Percentiles rank a stretch among this genome's conserved stretches.
Evolutionary conservation across 352 stramenopile genomes (phyloP).

Genomic region (Phytopythium kandeliae): DNA sequence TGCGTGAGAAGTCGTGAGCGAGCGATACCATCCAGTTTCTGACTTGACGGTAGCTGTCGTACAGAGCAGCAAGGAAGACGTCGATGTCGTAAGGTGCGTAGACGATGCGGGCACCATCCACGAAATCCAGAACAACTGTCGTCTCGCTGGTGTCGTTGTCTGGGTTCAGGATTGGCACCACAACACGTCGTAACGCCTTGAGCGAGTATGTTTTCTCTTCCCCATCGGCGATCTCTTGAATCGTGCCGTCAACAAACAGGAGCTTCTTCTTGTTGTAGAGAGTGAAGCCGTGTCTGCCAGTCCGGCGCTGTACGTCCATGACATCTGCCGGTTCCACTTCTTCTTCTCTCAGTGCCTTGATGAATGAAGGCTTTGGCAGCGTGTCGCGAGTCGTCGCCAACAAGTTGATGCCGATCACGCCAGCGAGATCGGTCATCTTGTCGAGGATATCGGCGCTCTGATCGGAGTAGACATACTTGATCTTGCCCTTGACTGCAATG

Average conservation of each 20-base stretch:
- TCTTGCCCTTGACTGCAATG: conserved; percentile 48
- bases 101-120: conserved; percentile 45
- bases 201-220: conserved; percentile 57
- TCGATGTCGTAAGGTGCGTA: conserved; percentile 56
- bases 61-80: conserved; percentile 55
- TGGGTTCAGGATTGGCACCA: conserved; percentile 25
- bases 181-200: conserved; percentile 45
- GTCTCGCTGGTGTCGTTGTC: conserved; percentile 22
- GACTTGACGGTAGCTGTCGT: conserved; percentile 60
- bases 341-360: conserved; percentile 27
- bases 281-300: conserved; percentile 49
- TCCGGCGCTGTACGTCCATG: conserved; percentile 52
- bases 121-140: conserved; percentile 67
- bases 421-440: conserved; percentile 55
- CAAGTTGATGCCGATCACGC: conserved; percentile 61
- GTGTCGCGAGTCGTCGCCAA: conserved; percentile 22
- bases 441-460: conserved; percentile 50
- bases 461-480: conserved; percentile 73
- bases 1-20: conserved; percentile 52
- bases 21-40: conserved; percentile 64
- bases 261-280: conserved; percentile 62
- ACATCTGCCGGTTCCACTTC: conserved; percentile 35
- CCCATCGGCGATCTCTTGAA: conserved; percentile 39
- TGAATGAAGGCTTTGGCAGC: conserved; percentile 45
- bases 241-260: conserved; percentile 41